Base-by-base conservation (phyloP, 768 basidiomycete species). In the Agrocybe pediades region DNA sequence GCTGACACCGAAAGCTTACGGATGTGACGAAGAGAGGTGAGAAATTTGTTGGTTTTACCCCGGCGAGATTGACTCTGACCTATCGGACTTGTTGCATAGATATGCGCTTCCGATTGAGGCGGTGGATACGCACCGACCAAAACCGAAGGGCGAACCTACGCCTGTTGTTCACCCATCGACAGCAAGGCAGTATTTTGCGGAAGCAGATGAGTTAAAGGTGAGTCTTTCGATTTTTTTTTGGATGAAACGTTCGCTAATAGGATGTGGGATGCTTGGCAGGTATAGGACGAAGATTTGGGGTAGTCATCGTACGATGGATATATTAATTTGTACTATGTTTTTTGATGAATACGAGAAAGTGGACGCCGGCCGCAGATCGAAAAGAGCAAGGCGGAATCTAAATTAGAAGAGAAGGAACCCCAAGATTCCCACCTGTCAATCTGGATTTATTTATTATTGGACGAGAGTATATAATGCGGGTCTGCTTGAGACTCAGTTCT, bases 1-100 rank as follows among this genome's bases (percentile, higher is more conserved):
- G 73, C 80, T 99, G 42, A 98, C 96, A 1, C 97, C 97, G 9
- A 95, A 92, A 66, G 97, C 97, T 1, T 99, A 98, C 68, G 97
- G 97, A 33, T 98, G 96, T 74, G 95, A 98, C 68, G 97, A 99
- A 68, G 95, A 95, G 68, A 81, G 95, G 90, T 88, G 51, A 43
- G 75, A 52, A 42, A 45, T 47, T 48, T 29, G n/a, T 30, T 45
- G 15, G 33, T 26, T 23, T 15, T 41, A 33, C 25, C 42, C 30
- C 19, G 36, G 40, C 39, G 27, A 45, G n/a, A 17, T 27, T 36
- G 41, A 27, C 20, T 15, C 36, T 20, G 33, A 41, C 27, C 51
- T 29, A 53, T 21, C 23, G 19, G 51, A 36, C 49, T 57, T 26
- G 30, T 57, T 25, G 46, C 11, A 27, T 50, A 93, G 92, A 46